phyloP scores from a whole-genome alignment of 345 rosid species.

The Luvunga scandens region DNA sequence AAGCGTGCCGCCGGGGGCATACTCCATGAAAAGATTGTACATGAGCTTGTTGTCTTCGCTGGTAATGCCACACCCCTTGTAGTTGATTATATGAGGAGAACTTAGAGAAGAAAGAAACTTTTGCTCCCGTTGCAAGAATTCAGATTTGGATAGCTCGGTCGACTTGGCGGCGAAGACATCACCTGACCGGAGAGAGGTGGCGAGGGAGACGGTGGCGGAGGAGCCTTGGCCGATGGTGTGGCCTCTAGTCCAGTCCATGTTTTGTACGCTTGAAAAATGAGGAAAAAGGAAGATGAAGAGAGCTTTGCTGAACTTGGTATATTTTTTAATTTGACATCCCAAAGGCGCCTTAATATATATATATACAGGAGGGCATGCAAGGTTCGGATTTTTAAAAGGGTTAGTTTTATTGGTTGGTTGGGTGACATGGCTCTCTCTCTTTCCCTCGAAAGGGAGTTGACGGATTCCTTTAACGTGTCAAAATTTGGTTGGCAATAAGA shows the following conservation, averaged over 20 bases:
- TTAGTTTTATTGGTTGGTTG: conserved; percentile 19
- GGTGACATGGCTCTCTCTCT: conserved; percentile 1
- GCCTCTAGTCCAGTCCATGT: conserved; percentile 75
- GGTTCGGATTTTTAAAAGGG: not conserved
- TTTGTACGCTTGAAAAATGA: not conserved
- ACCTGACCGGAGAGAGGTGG: conserved; percentile 34
- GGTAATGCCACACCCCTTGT: conserved; percentile 55
- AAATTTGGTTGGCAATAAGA: conserved; percentile 15
- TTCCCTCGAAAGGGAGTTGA: conserved; percentile 6
- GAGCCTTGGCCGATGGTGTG: conserved; percentile 66
- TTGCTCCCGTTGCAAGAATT: conserved; percentile 55
- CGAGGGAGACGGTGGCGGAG: conserved; percentile 67
- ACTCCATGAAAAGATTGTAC: conserved; percentile 71
- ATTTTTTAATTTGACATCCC: conserved; percentile 2
- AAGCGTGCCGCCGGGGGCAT: conserved; percentile 54
- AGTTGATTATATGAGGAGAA: conserved; percentile 52
- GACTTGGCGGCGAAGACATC: conserved; percentile 66
- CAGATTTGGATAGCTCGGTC: conserved; percentile 40
- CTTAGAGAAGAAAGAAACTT: conserved; percentile 42
- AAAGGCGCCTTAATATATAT: not conserved
- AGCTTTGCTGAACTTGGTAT: not conserved
- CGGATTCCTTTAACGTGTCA: conserved; percentile 30
- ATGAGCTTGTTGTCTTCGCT: conserved; percentile 29
- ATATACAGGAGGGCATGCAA: not conserved
- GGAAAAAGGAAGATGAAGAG: not conserved